A percentile compares a stretch with the other conserved stretches of the same genome.
phyloP scores from a whole-genome alignment of 371 early-diverging fungal genomes.

The Apophysomyces trapeziformis region DNA sequence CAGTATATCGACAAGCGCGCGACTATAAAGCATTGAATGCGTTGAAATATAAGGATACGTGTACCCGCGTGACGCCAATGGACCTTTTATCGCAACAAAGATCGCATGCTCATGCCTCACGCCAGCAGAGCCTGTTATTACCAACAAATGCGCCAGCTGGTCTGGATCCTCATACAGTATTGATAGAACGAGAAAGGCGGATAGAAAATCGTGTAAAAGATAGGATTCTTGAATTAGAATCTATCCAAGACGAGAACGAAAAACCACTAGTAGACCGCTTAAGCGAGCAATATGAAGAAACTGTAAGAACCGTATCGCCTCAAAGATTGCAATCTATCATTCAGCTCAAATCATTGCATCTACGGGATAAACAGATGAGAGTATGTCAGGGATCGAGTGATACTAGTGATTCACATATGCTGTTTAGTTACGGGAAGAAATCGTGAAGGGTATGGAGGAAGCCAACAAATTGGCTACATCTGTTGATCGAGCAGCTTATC shows the following conservation, averaged over 20 bases:
- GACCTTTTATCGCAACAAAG: conserved; percentile 33
- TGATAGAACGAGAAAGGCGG: conserved; percentile 51
- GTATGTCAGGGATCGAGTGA: conserved; percentile 26
- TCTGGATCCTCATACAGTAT: conserved; percentile 59
- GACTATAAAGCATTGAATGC: conserved; percentile 31
- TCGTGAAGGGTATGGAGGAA: conserved; percentile 70
- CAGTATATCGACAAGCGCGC: conserved; percentile 39
- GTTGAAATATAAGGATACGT: conserved; percentile 18
- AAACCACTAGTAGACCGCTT: conserved; percentile 31
- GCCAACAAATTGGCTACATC: conserved; percentile 79
- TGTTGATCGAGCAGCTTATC: conserved; percentile 77
- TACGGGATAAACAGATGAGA: conserved; percentile 78
- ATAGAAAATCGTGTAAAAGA: conserved; percentile 25
- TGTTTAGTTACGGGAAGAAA: conserved; percentile 75
- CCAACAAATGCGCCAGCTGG: conserved; percentile 75
- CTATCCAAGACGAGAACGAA: conserved; percentile 19
- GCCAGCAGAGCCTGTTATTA: conserved; percentile 69
- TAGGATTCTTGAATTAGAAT: conserved; percentile 21
- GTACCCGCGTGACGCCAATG: conserved; percentile 18
- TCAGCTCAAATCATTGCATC: conserved; percentile 77
- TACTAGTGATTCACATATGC: background rate
- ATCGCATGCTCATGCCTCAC: conserved; percentile 60
- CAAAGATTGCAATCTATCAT: conserved; percentile 69
- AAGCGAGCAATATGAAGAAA: conserved; percentile 42
- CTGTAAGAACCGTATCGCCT: conserved; percentile 36